Evolutionary conservation across 2,329 filamentous ascomycete genomes (phyloP).

Genomic region (Ascochyta clinopodiicola): DNA sequence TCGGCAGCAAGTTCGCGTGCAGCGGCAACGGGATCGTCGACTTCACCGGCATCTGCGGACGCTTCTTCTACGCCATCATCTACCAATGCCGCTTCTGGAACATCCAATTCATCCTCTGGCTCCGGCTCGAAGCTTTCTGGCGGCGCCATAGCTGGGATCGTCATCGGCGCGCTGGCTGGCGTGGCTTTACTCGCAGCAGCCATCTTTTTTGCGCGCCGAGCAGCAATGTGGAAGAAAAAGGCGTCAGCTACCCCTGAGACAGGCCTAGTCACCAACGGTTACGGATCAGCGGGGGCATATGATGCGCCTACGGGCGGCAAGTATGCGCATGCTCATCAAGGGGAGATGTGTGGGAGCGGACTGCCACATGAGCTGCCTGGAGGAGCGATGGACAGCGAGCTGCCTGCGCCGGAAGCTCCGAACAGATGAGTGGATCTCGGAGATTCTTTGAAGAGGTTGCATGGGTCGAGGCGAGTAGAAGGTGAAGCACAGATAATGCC

Average conservation of each 20-base stretch:
- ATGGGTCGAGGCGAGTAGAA: no score
- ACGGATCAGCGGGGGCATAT: background rate
- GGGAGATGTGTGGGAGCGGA: background rate
- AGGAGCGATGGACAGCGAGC: background rate
- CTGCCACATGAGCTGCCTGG: background rate
- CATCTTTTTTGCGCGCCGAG: background rate
- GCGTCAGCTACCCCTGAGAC: background rate
- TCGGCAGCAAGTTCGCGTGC: no score
- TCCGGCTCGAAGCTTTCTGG: background rate
- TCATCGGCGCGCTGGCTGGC: background rate
- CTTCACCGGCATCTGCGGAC: no score
- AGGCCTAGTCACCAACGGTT: background rate
- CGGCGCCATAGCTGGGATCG: background rate
- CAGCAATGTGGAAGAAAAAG: constrained; percentile 1
- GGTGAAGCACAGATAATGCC: no score
- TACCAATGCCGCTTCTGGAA: background rate
- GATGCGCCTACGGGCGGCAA: background rate
- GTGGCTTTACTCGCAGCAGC: background rate
- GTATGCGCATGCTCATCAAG: background rate
- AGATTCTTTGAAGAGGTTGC: no score
- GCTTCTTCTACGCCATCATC: no score
- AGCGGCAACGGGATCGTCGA: no score
- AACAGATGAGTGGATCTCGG: no score
- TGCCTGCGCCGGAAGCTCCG: background rate
- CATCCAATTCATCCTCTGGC: background rate